These are phyloP conservation scores for Isatis lusitanica DNA, from an alignment of 441 rosid species.

Conservation along the genomic window DNA sequence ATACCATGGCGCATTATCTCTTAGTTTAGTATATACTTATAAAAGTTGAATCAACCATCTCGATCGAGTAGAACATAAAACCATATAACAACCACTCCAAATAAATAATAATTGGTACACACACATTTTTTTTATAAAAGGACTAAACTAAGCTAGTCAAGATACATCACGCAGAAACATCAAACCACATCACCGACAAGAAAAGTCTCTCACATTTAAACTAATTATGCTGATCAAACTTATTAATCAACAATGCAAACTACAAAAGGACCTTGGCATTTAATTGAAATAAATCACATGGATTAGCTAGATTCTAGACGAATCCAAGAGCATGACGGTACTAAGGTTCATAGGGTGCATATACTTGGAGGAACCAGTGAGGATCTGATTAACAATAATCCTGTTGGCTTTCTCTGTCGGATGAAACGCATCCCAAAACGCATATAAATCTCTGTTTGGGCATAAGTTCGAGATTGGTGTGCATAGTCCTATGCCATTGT, in stretches of 20 bases:
- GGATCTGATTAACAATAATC: slow-evolving; percentile 48
- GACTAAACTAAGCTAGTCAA: slow-evolving; percentile 19
- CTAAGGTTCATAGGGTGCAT: slow-evolving; percentile 75
- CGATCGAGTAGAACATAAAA: slow-evolving; percentile 15
- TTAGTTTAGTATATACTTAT: neutral
- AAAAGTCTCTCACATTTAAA: neutral
- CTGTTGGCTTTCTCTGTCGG: slow-evolving; percentile 71
- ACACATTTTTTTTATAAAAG: neutral
- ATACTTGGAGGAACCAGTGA: slow-evolving; percentile 47
- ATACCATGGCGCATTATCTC: neutral
- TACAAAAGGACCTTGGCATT: slow-evolving; percentile 4
- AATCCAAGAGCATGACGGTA: slow-evolving; percentile 58
- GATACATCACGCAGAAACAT: slow-evolving; percentile 13
- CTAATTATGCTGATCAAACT: slow-evolving; percentile 16
- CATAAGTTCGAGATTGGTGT: slow-evolving; percentile 59
- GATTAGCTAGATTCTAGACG: slow-evolving; percentile 36
- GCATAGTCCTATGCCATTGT: slow-evolving; percentile 72
- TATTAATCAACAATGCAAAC: slow-evolving; percentile 24
- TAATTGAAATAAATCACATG: neutral
- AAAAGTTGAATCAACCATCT: neutral
- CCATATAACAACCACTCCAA: slow-evolving; percentile 15
- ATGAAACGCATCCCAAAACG: slow-evolving; percentile 79
- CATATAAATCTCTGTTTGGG: slow-evolving; percentile 56
- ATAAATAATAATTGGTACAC: slow-evolving; percentile 18
- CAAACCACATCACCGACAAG: slow-evolving; percentile 14